Evolutionary conservation across 208 protist species (phyloP).

Genomic region (Trypanosoma cruzi): DNA sequence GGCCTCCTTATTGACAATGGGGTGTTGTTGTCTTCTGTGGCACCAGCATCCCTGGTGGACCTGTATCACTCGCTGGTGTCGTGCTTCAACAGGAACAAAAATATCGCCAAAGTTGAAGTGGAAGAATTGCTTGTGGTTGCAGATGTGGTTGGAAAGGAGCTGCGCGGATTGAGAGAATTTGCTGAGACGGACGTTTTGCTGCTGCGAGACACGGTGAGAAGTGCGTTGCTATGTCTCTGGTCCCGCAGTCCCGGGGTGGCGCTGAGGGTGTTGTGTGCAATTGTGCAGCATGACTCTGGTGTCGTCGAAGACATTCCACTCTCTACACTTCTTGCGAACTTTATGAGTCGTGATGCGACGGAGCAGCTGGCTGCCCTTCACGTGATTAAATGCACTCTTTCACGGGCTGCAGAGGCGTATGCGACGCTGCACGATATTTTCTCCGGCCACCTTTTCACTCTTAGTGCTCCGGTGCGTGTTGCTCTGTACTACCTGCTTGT

Average conservation of each 20-base stretch:
- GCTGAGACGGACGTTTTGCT: neutral
- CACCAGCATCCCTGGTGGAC: neutral
- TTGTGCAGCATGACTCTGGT: conserved; percentile 14
- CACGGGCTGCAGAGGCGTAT: conserved; percentile 2
- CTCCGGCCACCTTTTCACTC: conserved; percentile 14
- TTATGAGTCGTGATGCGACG: conserved; percentile 3
- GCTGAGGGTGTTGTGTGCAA: conserved; percentile 27
- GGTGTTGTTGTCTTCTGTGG: conserved; percentile 22
- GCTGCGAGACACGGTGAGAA: neutral
- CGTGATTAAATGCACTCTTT: neutral
- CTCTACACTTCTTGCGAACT: conserved; percentile 27
- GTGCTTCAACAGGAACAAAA: neutral
- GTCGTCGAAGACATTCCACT: conserved; percentile 19
- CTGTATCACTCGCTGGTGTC: neutral
- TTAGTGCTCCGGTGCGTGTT: conserved; percentile 6
- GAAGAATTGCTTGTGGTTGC: neutral
- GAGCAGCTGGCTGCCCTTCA: conserved; percentile 17
- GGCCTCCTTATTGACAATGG: conserved; percentile 55
- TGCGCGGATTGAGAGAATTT: neutral
- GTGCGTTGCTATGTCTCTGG: conserved; percentile 6
- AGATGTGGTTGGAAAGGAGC: neutral
- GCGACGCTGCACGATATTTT: conserved; percentile 33
- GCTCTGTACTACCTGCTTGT: conserved; percentile 30
- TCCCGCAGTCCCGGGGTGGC: neutral
- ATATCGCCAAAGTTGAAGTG: neutral